These are phyloP conservation scores for Phytophthora citrophthora DNA, from an alignment of 352 stramenopile genomes.

Conservation along the genomic window DNA sequence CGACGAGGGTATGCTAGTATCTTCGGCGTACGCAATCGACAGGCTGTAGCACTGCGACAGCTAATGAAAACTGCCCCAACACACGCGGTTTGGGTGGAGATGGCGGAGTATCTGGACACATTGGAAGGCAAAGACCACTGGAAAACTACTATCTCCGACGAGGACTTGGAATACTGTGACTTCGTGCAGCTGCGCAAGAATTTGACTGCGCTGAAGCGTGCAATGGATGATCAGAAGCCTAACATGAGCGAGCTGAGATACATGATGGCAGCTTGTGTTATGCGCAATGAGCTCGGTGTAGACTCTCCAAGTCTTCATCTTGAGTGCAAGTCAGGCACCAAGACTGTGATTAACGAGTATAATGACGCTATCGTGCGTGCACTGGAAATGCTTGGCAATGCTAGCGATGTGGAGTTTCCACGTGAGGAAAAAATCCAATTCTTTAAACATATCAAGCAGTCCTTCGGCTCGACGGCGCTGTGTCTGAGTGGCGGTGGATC, in stretches of 20 bases:
- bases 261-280: slow-evolving; percentile 67
- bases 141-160: slow-evolving; percentile 51
- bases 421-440: slow-evolving; percentile 44
- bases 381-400: slow-evolving; percentile 48
- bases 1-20: slow-evolving; percentile 40
- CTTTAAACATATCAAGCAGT: slow-evolving; percentile 70
- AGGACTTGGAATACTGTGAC: slow-evolving; percentile 71
- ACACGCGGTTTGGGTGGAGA: slow-evolving; percentile 63
- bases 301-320: slow-evolving; percentile 63
- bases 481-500: slow-evolving; percentile 93
- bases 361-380: slow-evolving; percentile 47
- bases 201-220: slow-evolving; percentile 38
- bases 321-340: slow-evolving; percentile 69
- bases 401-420: slow-evolving; percentile 31
- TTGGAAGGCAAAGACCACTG: slow-evolving; percentile 69
- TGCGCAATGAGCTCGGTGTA: slow-evolving; percentile 71
- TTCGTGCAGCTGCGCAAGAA: slow-evolving; percentile 60
- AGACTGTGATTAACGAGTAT: slow-evolving; percentile 67
- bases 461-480: slow-evolving; percentile 92
- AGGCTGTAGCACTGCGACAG: slow-evolving; percentile 53
- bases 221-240: slow-evolving; percentile 27
- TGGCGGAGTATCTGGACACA: slow-evolving; percentile 65
- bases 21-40: slow-evolving; percentile 55
- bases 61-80: slow-evolving; percentile 64
- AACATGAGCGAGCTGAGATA: slow-evolving; percentile 65